These are phyloP conservation scores for Populus hybrid DNA, from an alignment of 441 rosid genomes.

Conservation along the genomic window DNA sequence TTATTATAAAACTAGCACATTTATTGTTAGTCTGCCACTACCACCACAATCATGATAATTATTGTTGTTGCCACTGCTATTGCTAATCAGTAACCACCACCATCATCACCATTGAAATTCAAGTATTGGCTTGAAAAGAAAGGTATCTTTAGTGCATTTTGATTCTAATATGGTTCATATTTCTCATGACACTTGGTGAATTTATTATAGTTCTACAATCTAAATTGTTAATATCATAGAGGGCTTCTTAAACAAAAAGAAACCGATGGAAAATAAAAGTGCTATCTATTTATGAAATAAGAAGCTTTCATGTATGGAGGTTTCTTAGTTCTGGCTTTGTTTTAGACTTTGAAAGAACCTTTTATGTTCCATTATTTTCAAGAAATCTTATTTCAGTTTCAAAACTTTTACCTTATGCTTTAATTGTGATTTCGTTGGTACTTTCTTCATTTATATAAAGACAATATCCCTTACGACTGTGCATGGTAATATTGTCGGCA, in stretches of 20 bases:
- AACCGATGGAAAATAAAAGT: not conserved
- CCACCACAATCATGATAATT: too few relatives aligned
- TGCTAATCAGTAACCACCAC: too few relatives aligned
- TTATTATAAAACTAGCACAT: too few relatives aligned
- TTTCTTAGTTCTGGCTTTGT: not conserved
- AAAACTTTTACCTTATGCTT: not conserved
- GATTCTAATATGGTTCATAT: too few relatives aligned
- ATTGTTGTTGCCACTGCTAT: too few relatives aligned
- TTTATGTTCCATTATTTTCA: not conserved
- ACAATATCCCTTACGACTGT: not conserved
- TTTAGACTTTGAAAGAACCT: not conserved
- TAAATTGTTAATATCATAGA: not conserved
- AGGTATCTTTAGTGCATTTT: not conserved
- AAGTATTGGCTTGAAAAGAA: not conserved
- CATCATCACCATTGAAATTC: too few relatives aligned
- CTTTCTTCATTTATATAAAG: not conserved
- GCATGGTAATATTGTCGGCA: not conserved
- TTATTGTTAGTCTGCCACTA: too few relatives aligned
- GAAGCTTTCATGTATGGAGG: too few relatives aligned
- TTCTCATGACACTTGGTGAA: not conserved
- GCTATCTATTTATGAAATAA: not conserved
- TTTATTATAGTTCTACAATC: not conserved
- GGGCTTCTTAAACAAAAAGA: not conserved
- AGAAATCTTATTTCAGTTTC: not conserved
- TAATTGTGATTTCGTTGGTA: not conserved